Evolutionary conservation across 306 rosid genomes (phyloP), one percentile per base, ranked within the genome.

Genomic region (Hippophae rhamnoides): DNA sequence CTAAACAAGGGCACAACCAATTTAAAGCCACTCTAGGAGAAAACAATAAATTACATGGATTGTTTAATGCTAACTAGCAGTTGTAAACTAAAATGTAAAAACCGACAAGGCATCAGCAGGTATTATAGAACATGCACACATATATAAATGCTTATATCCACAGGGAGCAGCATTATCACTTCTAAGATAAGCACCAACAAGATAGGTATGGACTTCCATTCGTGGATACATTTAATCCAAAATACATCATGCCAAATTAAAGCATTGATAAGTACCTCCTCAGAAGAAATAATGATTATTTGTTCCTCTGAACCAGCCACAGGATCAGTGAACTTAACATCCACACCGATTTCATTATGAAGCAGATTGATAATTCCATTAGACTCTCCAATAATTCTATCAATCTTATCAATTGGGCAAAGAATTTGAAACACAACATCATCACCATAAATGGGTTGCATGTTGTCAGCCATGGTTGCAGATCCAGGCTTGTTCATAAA

Each of bases 381-480:
- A 8, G 95, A 79, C 70, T 93, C 94, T 75, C 99, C 97, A 47
- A 93, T 65, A 52, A 93, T 70, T 12, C 72, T 79, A 56, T 82
- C 85, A 61, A 93, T 74, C 75, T 74, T 93, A 57, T 85, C 86
- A 63, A 76, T 62, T 25, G 99, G 99, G 66, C 99, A 93, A 43
- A 93, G 96, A 51, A 93, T 77, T 63, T 86, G 87, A 71, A 93
- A 93, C 61, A 93, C 85, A 65, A 88, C 78, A 68, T 89, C 99
- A 60, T 88, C 95, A 18, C 76, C 82, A 42, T 78, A 83, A 69
- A 67, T 66, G 59, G 84, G 82, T 63, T 76, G 92, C 54, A 64
- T 63, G 54, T 80, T 83, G 43, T 85, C 88, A 31, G 70, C 75
- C 74, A 80, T 58, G 56, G 83, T 69, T 64, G 64, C 69, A 67